A percentile compares a stretch with the other conserved stretches of the same genome.
Conservation (phyloP, 257 asterid species). For the Misopates orontium region DNA sequence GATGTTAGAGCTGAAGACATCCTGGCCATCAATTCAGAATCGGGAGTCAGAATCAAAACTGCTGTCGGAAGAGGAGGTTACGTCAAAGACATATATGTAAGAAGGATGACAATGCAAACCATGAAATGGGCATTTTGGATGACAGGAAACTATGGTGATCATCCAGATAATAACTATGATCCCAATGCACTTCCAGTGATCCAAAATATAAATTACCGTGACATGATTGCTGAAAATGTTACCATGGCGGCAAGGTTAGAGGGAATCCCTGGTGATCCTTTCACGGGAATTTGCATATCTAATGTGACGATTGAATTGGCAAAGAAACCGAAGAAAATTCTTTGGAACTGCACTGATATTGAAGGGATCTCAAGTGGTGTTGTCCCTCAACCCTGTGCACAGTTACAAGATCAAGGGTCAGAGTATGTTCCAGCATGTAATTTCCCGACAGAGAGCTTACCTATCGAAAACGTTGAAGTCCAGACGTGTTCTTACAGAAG, state of each 20-base stretch:
- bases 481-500: slow-evolving; percentile 59
- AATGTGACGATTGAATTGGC: slow-evolving; percentile 76
- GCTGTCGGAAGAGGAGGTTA: slow-evolving; percentile 82
- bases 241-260: slow-evolving; percentile 68
- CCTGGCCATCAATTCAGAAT: slow-evolving; percentile 75
- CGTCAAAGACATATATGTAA: slow-evolving; percentile 74
- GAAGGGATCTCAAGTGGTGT: slow-evolving; percentile 72
- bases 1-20: slow-evolving; percentile 83
- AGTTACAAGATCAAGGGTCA: slow-evolving; percentile 45
- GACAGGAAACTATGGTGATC: slow-evolving; percentile 93
- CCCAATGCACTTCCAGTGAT: slow-evolving; percentile 88
- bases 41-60: slow-evolving; percentile 86
- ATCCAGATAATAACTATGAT: slow-evolving; percentile 75
- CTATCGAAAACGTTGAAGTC: slow-evolving; percentile 53
- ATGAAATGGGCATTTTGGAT: slow-evolving; percentile 98
- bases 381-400: slow-evolving; percentile 67
- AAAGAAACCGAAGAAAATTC: slow-evolving; percentile 52
- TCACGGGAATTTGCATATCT: slow-evolving; percentile 68
- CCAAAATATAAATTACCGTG: slow-evolving; percentile 69
- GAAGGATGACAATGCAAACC: slow-evolving; percentile 74
- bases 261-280: slow-evolving; percentile 61
- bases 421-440: slow-evolving; percentile 39
- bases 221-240: slow-evolving; percentile 86
- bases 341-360: slow-evolving; percentile 87
- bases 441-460: slow-evolving; percentile 58